Conservation (phyloP, 2,329 filamentous ascomycete species). For the Neospermospora avenae region DNA sequence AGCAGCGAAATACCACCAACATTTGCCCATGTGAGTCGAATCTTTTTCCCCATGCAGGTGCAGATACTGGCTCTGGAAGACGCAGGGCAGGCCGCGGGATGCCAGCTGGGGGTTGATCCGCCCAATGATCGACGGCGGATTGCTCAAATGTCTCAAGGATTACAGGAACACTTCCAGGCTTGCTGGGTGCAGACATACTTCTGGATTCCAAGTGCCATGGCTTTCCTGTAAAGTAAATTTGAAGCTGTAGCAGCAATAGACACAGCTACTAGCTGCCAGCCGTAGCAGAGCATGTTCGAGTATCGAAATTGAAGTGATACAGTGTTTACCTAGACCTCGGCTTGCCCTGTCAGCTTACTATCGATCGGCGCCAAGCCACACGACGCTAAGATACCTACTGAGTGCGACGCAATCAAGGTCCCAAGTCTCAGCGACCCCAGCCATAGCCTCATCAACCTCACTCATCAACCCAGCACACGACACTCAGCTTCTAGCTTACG, state of each 20-base stretch:
- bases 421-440: constrained; percentile 1
- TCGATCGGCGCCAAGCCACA: background rate
- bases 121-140: background rate
- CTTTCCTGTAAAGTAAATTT: too few species aligned
- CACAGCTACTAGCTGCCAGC: too few species aligned
- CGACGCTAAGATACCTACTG: constrained; percentile 1
- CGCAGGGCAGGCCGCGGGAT: background rate
- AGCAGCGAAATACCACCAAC: constrained; percentile 1
- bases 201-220: too few species aligned
- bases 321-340: too few species aligned
- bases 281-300: too few species aligned
- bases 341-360: background rate
- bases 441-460: too few species aligned
- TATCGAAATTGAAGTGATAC: too few species aligned
- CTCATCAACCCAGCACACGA: background rate
- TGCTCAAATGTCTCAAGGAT: background rate
- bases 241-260: too few species aligned
- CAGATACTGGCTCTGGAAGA: background rate
- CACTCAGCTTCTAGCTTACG: constrained; percentile 5
- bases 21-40: constrained; percentile 11
- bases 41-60: background rate
- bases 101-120: background rate
- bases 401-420: constrained; percentile 14
- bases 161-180: background rate
- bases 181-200: background rate